Evolutionary conservation across 305 asterid genomes (phyloP).

Genomic region (Plantago rigida): DNA sequence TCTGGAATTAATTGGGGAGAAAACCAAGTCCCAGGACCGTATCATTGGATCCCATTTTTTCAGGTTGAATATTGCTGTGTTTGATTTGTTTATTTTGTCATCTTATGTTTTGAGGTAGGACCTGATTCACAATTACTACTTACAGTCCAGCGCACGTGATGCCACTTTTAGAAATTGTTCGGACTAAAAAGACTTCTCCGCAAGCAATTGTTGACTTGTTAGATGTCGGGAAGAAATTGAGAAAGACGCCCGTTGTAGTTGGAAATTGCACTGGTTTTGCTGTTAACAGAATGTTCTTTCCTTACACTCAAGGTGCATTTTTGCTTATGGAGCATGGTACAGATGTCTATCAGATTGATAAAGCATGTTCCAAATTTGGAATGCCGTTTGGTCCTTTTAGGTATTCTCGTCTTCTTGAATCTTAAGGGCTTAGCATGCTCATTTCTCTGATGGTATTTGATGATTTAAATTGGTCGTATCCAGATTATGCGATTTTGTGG

Average conservation of each 20-base stretch:
- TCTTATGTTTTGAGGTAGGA: background rate
- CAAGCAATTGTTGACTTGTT: constrained; percentile 82
- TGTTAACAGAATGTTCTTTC: constrained; percentile 90
- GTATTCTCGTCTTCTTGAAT: constrained; percentile 42
- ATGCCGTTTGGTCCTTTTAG: constrained; percentile 96
- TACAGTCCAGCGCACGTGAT: constrained; percentile 92
- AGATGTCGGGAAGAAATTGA: constrained; percentile 73
- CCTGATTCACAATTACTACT: constrained; percentile 16
- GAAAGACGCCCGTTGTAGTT: constrained; percentile 89
- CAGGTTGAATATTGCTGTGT: constrained; percentile 42
- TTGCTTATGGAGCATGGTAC: constrained; percentile 71
- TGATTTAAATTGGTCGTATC: background rate
- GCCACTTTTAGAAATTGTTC: constrained; percentile 90
- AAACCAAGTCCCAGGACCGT: constrained; percentile 71
- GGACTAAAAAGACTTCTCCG: constrained; percentile 77
- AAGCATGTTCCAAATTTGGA: constrained; percentile 65
- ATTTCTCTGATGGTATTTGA: background rate
- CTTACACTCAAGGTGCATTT: constrained; percentile 71
- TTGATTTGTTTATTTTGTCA: background rate
- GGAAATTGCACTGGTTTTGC: constrained; percentile 98
- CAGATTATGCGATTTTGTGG: constrained; percentile 93
- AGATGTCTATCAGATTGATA: constrained; percentile 81
- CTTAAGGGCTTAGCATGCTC: background rate
- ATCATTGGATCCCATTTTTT: constrained; percentile 94
- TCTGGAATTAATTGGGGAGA: constrained; percentile 65